phyloP scores from a whole-genome alignment of 2,329 filamentous ascomycete genomes.

The Sporothrix phasma region DNA sequence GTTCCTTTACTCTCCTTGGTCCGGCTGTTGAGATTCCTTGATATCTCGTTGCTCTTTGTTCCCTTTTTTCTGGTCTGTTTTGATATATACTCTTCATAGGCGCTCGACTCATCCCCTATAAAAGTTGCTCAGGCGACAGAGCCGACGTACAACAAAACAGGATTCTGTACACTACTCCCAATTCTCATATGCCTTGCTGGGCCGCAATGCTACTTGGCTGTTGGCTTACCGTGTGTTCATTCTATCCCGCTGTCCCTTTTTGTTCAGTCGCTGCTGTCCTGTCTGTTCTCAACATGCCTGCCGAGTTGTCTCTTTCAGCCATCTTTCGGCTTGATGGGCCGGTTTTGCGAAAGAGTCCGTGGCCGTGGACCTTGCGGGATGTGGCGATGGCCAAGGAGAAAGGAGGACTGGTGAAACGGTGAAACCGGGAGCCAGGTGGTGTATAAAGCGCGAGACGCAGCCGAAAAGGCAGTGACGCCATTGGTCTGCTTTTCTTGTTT shows the following conservation, averaged over 20 bases:
- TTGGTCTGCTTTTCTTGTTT: background rate
- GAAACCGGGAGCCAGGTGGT: background rate
- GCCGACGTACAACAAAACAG: slow-evolving; percentile 15
- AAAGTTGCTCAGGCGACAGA: slow-evolving; percentile 18
- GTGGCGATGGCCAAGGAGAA: background rate
- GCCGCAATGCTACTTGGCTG: background rate
- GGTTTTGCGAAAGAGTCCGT: background rate
- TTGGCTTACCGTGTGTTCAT: background rate
- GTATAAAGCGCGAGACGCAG: background rate
- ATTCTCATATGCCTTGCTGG: slow-evolving; percentile 4
- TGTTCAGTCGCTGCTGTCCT: background rate
- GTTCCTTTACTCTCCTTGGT: background rate
- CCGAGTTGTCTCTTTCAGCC: background rate
- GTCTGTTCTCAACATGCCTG: background rate
- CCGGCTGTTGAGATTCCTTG: background rate
- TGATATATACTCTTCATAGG: slow-evolving; percentile 21
- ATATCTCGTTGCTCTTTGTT: slow-evolving; percentile 4
- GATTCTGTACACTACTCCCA: slow-evolving; percentile 17
- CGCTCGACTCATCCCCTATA: slow-evolving; percentile 13
- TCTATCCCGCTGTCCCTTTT: background rate
- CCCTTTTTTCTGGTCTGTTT: slow-evolving; percentile 4
- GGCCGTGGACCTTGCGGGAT: background rate
- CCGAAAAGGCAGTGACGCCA: background rate
- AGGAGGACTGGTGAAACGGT: background rate
- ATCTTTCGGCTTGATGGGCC: background rate